These are phyloP conservation scores for Camellia oleifera DNA, from an alignment of 179 eudicot genomes.

Conservation along the genomic window DNA sequence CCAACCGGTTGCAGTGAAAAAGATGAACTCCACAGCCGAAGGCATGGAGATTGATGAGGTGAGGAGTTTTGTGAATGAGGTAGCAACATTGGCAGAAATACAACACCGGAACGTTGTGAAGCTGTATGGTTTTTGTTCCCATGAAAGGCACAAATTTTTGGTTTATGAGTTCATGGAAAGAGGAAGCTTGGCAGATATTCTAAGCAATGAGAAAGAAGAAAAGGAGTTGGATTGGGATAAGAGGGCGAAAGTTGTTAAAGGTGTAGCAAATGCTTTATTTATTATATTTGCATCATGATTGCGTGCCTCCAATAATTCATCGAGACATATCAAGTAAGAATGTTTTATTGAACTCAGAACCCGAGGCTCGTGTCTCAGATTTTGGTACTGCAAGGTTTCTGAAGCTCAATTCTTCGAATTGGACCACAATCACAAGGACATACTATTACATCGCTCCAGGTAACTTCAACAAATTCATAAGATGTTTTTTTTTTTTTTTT, in stretches of 20 bases:
- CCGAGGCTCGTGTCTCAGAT: constrained; percentile 11
- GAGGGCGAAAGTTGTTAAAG: constrained; percentile 10
- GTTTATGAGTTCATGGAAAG: too few species aligned
- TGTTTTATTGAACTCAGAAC: not conserved
- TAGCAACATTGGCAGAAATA: constrained; percentile 24
- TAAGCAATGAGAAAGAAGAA: not conserved
- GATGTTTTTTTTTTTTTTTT: too few species aligned
- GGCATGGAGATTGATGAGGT: constrained; percentile 7
- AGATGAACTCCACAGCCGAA: constrained; percentile 18
- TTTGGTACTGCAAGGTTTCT: constrained; percentile 17
- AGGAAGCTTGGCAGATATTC: too few species aligned
- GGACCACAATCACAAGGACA: not conserved
- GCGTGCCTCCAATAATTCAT: constrained; percentile 16
- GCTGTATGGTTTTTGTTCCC: too few species aligned
- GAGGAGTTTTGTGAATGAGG: constrained; percentile 23
- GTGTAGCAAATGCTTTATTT: constrained; percentile 13
- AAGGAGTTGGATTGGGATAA: constrained; percentile 12
- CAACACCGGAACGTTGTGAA: not conserved
- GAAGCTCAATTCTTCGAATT: constrained; percentile 11
- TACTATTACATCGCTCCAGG: constrained; percentile 12
- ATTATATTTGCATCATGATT: constrained; percentile 14
- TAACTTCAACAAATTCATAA: not conserved
- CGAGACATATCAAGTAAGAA: constrained; percentile 20
- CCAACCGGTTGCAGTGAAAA: constrained; percentile 29
- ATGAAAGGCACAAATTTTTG: too few species aligned